phyloP scores from a whole-genome alignment of 2,329 filamentous ascomycete species.

The Colletotrichum sp. region DNA sequence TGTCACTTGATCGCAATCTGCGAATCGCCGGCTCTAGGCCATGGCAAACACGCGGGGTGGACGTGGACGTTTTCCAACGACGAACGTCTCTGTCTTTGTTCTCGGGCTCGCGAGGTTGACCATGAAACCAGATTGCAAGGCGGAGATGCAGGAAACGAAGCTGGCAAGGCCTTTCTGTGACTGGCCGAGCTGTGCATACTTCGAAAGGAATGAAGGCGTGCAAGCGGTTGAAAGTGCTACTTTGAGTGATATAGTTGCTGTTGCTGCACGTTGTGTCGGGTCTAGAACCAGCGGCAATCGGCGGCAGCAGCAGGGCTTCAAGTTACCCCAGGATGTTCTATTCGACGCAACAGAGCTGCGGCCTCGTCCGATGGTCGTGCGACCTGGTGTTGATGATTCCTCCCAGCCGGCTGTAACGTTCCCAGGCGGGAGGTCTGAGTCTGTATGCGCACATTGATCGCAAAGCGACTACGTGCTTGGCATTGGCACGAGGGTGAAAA shows the following conservation, averaged over 20 bases:
- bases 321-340: not conserved
- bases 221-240: not conserved
- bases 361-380: not conserved
- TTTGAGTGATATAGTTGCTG: not conserved
- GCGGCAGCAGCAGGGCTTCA: not conserved
- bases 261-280: not conserved
- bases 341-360: not conserved
- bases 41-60: conserved; percentile 1
- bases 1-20: conserved; percentile 13
- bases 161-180: not conserved
- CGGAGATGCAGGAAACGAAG: not conserved
- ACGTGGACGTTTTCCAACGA: not conserved
- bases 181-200: not conserved
- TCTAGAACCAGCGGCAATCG: not conserved
- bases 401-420: not conserved
- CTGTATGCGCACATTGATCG: not conserved
- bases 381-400: not conserved
- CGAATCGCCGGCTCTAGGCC: not conserved
- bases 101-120: not conserved
- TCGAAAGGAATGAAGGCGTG: not conserved
- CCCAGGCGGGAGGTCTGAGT: not conserved
- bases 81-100: not conserved
- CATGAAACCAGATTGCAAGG: not conserved
- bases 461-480: not conserved
- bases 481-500: not conserved